Evolutionary conservation across 306 rosid genomes (phyloP).

Genomic region (Quercus rubra): DNA sequence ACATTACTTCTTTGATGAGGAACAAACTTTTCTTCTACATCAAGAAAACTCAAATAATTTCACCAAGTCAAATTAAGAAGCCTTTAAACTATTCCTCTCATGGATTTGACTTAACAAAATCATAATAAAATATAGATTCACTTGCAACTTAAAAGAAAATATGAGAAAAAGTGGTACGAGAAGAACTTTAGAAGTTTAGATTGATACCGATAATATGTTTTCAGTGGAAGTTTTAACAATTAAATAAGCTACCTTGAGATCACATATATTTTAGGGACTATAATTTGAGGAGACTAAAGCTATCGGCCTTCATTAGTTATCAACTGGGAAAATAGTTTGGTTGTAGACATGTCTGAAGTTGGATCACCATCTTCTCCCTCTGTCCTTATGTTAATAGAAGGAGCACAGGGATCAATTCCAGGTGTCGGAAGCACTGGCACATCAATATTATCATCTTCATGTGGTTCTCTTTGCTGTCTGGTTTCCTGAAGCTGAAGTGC

Average conservation of each 20-base stretch:
- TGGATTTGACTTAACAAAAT: too few species aligned
- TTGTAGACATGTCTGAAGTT: conserved; percentile 55
- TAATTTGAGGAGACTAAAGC: conserved; percentile 30
- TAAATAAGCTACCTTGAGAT: neutral
- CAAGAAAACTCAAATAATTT: too few species aligned
- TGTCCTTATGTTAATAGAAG: conserved; percentile 30
- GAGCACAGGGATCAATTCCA: conserved; percentile 24
- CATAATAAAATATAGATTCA: neutral
- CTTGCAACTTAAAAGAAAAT: conserved; percentile 12
- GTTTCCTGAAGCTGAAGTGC: conserved; percentile 92
- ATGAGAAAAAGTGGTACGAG: neutral
- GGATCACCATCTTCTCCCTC: conserved; percentile 36
- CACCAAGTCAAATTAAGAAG: too few species aligned
- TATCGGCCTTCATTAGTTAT: conserved; percentile 87
- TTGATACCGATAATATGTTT: conserved; percentile 21
- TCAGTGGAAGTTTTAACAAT: conserved; percentile 1
- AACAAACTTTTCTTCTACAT: too few species aligned
- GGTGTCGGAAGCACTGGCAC: conserved; percentile 20
- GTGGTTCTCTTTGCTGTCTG: conserved; percentile 31
- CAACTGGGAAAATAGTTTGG: conserved; percentile 85
- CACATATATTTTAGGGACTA: conserved; percentile 7
- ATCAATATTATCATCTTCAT: conserved; percentile 11
- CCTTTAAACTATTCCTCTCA: too few species aligned
- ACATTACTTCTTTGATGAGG: too few species aligned
- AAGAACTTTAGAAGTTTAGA: neutral